Evolutionary conservation across 208 protist genomes (phyloP).

Genomic region (Balamuthia mandrillaris): DNA sequence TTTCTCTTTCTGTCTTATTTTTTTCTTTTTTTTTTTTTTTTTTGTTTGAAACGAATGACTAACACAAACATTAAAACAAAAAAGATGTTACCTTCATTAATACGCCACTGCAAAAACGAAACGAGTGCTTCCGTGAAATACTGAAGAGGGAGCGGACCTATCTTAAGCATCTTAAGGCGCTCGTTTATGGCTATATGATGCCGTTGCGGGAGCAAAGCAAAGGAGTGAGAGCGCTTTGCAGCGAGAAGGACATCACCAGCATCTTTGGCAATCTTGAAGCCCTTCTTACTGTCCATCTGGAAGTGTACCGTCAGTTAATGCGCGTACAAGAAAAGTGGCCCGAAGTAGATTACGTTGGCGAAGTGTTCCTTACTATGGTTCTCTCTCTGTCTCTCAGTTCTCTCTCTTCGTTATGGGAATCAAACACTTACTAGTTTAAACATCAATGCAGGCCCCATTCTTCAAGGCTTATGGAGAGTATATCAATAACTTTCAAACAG

Average conservation of each 20-base stretch:
- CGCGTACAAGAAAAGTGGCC: neutral
- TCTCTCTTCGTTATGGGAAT: neutral
- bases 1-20: neutral
- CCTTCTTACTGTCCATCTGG: neutral
- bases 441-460: neutral
- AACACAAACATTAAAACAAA: neutral
- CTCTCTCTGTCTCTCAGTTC: neutral
- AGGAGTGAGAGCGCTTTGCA: neutral
- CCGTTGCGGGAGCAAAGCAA: slow-evolving; percentile 17
- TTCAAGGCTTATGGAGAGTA: slow-evolving; percentile 34
- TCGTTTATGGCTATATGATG: slow-evolving; percentile 24
- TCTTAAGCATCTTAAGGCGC: neutral
- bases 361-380: slow-evolving; percentile 35
- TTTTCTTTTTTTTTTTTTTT: neutral
- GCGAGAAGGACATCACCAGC: neutral
- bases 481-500: slow-evolving; percentile 34
- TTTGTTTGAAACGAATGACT: neutral
- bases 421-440: neutral
- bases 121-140: slow-evolving; percentile 3
- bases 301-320: slow-evolving; percentile 16
- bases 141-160: neutral
- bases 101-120: neutral
- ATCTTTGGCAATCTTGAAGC: slow-evolving; percentile 21
- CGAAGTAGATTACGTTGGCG: neutral
- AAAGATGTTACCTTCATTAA: neutral